Conservation (phyloP, 129 eudicot genomes). For the Lactuca sativa region DNA sequence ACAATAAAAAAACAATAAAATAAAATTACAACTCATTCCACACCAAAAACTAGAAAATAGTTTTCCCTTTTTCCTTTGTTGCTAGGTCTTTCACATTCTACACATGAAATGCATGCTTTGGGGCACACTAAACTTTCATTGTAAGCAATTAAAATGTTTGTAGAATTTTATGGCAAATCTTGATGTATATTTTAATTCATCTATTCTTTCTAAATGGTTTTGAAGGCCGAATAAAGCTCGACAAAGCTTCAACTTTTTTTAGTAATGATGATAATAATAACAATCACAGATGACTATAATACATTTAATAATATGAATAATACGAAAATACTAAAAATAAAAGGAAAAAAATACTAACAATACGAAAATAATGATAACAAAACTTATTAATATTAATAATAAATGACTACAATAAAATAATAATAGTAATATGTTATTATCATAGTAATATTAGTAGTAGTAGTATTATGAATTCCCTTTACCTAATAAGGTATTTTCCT, state of each 20-base stretch:
- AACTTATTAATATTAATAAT: no score
- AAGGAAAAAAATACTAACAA: neutral
- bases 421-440: neutral
- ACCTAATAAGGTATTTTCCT: neutral
- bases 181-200: neutral
- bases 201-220: neutral
- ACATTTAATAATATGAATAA: no score
- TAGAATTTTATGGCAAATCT: no score
- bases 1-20: no score
- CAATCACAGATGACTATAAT: no score
- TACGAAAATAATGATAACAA: neutral
- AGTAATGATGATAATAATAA: no score
- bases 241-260: no score
- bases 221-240: no score
- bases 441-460: neutral
- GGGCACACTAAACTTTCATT: neutral
- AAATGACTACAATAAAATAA: no score
- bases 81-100: neutral
- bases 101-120: neutral
- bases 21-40: neutral
- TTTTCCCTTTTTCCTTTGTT: neutral
- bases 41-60: neutral
- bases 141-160: neutral
- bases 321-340: no score
- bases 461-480: neutral